These are phyloP conservation scores for Cutaneotrichosporon sp. DNA, from an alignment of 1,284 basidiomycete genomes.

Conservation along the genomic window DNA sequence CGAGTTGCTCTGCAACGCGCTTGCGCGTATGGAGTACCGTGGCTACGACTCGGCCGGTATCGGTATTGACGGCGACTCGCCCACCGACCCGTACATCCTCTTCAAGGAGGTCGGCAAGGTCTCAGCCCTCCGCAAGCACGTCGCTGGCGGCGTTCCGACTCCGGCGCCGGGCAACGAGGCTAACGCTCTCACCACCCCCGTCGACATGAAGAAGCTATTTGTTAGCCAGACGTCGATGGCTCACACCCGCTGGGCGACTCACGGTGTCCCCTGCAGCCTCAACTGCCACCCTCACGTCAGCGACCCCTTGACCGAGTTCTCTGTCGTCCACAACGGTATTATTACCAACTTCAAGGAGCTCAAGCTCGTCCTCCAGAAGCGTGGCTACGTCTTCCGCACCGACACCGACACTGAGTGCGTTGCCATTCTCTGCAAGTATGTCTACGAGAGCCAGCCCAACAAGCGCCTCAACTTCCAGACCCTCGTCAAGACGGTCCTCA, in stretches of 20 bases:
- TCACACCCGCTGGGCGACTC: conserved; percentile 99
- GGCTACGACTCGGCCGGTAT: conserved; percentile 97
- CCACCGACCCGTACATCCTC: conserved; percentile 64
- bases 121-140: conserved; percentile 86
- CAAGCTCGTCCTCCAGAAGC: conserved; percentile 89
- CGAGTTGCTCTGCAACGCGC: conserved; percentile 87
- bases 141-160: conserved; percentile 62
- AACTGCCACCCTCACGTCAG: conserved; percentile 98
- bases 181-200: conserved; percentile 35
- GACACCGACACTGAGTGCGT: conserved; percentile 99
- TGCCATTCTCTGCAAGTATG: conserved; percentile 93
- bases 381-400: conserved; percentile 90
- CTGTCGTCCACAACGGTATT: conserved; percentile 97
- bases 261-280: conserved; percentile 79
- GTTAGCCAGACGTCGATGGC: conserved; percentile 93
- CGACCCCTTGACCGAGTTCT: conserved; percentile 77
- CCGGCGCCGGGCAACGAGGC: conserved; percentile 28
- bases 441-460: conserved; percentile 89
- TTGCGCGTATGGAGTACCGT: conserved; percentile 95
- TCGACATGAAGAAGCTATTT: conserved; percentile 80
- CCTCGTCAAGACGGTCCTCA: conserved; percentile 91
- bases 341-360: conserved; percentile 93
- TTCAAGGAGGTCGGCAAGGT: conserved; percentile 99
- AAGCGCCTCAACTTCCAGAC: conserved; percentile 87
- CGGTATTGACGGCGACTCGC: conserved; percentile 89